These are phyloP conservation scores for Pachyrhizus erosus DNA, from an alignment of 306 rosid species.

Conservation along the genomic window DNA sequence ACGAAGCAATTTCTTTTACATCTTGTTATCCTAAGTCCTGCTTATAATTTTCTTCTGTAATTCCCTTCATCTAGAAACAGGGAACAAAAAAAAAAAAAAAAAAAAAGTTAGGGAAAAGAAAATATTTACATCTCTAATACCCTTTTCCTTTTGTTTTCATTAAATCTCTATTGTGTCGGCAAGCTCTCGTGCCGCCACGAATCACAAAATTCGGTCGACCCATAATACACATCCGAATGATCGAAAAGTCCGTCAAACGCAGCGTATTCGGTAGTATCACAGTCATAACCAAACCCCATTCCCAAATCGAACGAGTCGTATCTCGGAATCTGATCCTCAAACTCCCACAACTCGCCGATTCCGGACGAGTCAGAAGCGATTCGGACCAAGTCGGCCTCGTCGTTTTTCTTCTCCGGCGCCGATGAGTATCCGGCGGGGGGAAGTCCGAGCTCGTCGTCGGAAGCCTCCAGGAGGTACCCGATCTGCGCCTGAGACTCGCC, in stretches of 20 bases:
- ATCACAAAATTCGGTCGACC: constrained; percentile 57
- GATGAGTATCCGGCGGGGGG: constrained; percentile 62
- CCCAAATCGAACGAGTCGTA: constrained; percentile 74
- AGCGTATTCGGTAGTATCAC: constrained; percentile 47
- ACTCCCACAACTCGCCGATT: constrained; percentile 71
- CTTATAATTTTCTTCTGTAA: constrained; percentile 27
- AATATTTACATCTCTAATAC: constrained; percentile 26
- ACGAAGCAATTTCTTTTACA: neutral
- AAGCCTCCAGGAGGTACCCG: constrained; percentile 78
- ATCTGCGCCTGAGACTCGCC: constrained; percentile 76
- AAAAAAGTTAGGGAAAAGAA: neutral
- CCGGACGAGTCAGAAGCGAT: constrained; percentile 66
- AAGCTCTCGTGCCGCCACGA: constrained; percentile 71
- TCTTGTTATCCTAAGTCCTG: constrained; percentile 26
- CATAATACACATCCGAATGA: constrained; percentile 71
- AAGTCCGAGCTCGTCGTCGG: constrained; percentile 89
- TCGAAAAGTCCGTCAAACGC: constrained; percentile 73
- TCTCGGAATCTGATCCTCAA: constrained; percentile 65
- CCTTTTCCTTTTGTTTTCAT: neutral
- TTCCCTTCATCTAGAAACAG: constrained; percentile 6
- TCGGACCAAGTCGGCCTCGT: constrained; percentile 54
- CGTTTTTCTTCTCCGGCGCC: constrained; percentile 33
- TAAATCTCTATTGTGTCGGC: constrained; percentile 66
- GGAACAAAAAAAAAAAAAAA: neutral
- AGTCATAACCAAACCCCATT: constrained; percentile 27